Evolutionary conservation across 2,329 filamentous ascomycete species (phyloP).

Genomic region (Talaromyces pinophilus): DNA sequence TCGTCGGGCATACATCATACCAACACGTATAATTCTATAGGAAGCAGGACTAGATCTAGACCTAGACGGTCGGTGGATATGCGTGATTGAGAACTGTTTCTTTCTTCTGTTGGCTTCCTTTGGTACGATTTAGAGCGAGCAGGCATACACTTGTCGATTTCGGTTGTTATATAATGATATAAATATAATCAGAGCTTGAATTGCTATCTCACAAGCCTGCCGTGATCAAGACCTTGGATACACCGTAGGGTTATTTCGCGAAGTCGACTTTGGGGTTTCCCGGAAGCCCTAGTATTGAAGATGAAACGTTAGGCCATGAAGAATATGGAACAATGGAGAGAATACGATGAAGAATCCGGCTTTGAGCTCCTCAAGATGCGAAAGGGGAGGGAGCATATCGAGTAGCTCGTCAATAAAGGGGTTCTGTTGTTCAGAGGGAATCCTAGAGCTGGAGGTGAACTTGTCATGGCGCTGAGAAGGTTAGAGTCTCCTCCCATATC

Average conservation of each 20-base stretch:
- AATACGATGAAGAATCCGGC: too few relatives aligned
- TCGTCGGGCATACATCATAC: constrained; percentile 17
- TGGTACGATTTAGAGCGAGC: neutral
- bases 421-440: too few relatives aligned
- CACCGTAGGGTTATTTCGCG: neutral
- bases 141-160: neutral
- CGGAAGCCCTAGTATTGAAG: too few relatives aligned
- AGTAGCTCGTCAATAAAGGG: too few relatives aligned
- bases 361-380: too few relatives aligned
- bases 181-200: neutral
- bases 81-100: neutral
- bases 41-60: constrained; percentile 19
- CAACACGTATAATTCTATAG: constrained; percentile 13
- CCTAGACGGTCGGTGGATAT: constrained; percentile 4
- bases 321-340: too few relatives aligned
- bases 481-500: too few relatives aligned
- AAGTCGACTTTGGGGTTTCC: neutral
- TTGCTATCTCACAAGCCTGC: neutral
- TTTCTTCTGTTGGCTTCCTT: neutral
- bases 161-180: neutral
- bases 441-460: too few relatives aligned
- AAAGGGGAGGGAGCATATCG: too few relatives aligned
- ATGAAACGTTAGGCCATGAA: too few relatives aligned
- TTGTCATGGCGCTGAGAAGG: too few relatives aligned
- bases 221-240: neutral